Percentiles rank a stretch among this genome's conserved stretches.
phyloP scores from a whole-genome alignment of 768 basidiomycete genomes.

The Suillus luteus region DNA sequence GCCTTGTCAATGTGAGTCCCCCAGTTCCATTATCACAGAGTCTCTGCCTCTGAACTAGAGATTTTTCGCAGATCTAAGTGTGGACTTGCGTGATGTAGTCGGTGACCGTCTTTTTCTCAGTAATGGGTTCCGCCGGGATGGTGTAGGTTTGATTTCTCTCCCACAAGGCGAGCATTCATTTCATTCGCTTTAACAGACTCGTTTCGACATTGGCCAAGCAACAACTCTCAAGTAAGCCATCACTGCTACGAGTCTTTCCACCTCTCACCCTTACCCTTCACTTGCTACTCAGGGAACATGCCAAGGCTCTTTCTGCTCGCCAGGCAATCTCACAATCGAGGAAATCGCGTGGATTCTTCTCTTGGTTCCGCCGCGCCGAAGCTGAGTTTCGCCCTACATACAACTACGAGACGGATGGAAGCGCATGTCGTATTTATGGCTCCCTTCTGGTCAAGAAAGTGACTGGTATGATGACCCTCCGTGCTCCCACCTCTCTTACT shows the following conservation, averaged over 20 bases:
- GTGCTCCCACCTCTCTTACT: background rate
- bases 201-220: slow-evolving; percentile 83
- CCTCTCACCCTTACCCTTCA: slow-evolving; percentile 5
- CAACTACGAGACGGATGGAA: slow-evolving; percentile 64
- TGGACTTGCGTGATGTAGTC: slow-evolving; percentile 91
- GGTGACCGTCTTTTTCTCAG: slow-evolving; percentile 90
- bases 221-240: slow-evolving; percentile 58
- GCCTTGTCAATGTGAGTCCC: slow-evolving; percentile 83
- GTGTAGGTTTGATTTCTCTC: slow-evolving; percentile 48
- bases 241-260: no score
- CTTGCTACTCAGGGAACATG: slow-evolving; percentile 52
- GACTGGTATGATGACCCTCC: slow-evolving; percentile 54
- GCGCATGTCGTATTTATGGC: slow-evolving; percentile 87
- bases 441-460: slow-evolving; percentile 85
- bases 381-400: slow-evolving; percentile 70
- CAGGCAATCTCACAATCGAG: slow-evolving; percentile 75
- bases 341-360: slow-evolving; percentile 73
- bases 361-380: slow-evolving; percentile 47
- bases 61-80: slow-evolving; percentile 64
- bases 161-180: background rate
- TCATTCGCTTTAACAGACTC: slow-evolving; percentile 46
- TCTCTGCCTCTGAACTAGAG: slow-evolving; percentile 9
- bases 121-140: slow-evolving; percentile 79
- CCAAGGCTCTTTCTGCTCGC: slow-evolving; percentile 62
- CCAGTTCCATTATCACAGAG: background rate